Base-by-base conservation (phyloP, 2,329 filamentous ascomycete genomes). In the Cercospora citrullina region DNA sequence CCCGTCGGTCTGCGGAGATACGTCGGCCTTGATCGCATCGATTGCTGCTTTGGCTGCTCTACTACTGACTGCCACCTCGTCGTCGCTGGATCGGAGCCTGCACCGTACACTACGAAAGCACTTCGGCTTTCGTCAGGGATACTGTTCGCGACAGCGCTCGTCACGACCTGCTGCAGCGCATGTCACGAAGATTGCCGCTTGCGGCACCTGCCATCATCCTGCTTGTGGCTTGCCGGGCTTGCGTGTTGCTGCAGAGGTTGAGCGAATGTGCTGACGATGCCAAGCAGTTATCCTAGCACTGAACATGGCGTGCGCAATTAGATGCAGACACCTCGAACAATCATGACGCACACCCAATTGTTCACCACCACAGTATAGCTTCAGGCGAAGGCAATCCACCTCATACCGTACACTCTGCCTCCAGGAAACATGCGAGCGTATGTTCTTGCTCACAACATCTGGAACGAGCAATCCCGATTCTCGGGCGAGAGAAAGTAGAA, bases 291-390 rank as follows among this genome's bases (percentile, higher is more conserved):
- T 53, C 48, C 48, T 23, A 53, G 48, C 48, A 51, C 21, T 51
- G 45, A 51, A 51, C 45, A 51, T 51, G n/a, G 45, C 45, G 45
- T 51, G 45, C 45, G 45, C 45, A 53, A 53, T 53, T 53, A 23
- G 12, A 53, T 53, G 48, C 48, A 53, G 21, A 23, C 48, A 28
- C 21, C 18, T 12, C 28, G 48, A 53, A 23, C 12, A 23, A 53
- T n/a, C n/a, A n/a, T 53, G 48, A 53, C 21, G 48, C 21, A 23
- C 23, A 23, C 48, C 14, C 48, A 21, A 26, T 14, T 23, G 18
- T 14, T 5, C 45, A 48, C 23, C 18, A 6, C 18, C 9, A 12
- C 7, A 8, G 36, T 4, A 42, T 18, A 5, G 45, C 45, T 48
- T 48, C 45, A 2, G 18, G 18, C 6, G 1, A n/a, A n/a, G n/a